Conservation (phyloP, 805 yeast species). For the Ogataea neopini region DNA sequence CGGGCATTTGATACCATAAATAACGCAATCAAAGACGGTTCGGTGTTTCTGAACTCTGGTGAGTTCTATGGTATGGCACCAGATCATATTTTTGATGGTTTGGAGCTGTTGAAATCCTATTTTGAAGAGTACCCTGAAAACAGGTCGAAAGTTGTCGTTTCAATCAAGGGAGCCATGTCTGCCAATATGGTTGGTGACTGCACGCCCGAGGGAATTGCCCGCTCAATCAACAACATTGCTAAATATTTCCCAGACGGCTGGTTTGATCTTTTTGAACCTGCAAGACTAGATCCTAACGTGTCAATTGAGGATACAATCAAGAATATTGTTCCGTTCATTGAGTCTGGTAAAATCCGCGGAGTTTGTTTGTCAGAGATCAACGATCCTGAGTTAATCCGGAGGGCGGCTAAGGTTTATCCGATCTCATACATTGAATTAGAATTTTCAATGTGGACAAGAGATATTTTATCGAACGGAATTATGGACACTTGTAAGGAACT, state of each 20-base stretch:
- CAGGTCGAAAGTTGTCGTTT: slow-evolving; percentile 55
- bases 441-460: slow-evolving; percentile 68
- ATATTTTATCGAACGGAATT: slow-evolving; percentile 62
- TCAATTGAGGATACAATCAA: slow-evolving; percentile 61
- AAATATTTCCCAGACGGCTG: slow-evolving; percentile 29
- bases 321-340: slow-evolving; percentile 57
- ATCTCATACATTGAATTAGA: slow-evolving; percentile 77
- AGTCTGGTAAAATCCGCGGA: slow-evolving; percentile 66
- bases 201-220: slow-evolving; percentile 45
- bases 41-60: slow-evolving; percentile 67
- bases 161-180: slow-evolving; percentile 67
- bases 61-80: slow-evolving; percentile 68
- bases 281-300: slow-evolving; percentile 61
- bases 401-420: slow-evolving; percentile 57
- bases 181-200: slow-evolving; percentile 46
- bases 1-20: slow-evolving; percentile 56
- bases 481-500: slow-evolving; percentile 57
- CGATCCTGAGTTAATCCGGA: slow-evolving; percentile 54
- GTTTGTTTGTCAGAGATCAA: slow-evolving; percentile 75
- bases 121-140: slow-evolving; percentile 57
- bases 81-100: slow-evolving; percentile 45
- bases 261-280: slow-evolving; percentile 56
- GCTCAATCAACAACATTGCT: slow-evolving; percentile 48
- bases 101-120: slow-evolving; percentile 58
- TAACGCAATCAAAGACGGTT: slow-evolving; percentile 48